Percentiles rank a stretch among this genome's conserved stretches.
phyloP scores from a whole-genome alignment of 495 filamentous ascomycete genomes.

The Aspergillus kassunensis region DNA sequence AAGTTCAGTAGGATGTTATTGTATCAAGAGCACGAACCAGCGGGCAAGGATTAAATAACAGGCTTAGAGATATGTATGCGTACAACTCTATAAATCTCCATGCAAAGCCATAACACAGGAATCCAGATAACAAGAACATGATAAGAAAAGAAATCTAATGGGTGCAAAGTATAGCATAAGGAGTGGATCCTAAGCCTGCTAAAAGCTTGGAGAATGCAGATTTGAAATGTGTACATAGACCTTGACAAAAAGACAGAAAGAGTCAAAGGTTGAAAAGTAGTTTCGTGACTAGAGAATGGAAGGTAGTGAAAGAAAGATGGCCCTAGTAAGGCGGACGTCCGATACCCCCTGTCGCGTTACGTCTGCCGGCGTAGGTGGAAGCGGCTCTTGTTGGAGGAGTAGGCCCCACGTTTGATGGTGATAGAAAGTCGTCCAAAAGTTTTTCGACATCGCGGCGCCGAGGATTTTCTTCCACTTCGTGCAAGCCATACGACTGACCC shows the following conservation, averaged over 20 bases:
- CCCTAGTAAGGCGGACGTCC: conserved; percentile 43
- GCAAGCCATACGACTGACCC: not conserved
- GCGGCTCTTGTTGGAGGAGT: conserved; percentile 7
- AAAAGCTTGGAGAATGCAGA: not conserved
- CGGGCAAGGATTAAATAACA: not conserved
- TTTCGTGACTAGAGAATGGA: not conserved
- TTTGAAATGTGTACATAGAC: conserved; percentile 5
- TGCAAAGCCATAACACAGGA: conserved; percentile 4
- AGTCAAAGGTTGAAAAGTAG: not conserved
- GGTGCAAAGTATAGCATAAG: conserved; percentile 10
- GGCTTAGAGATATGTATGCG: not conserved
- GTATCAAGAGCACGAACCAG: not conserved
- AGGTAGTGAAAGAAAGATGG: conserved; percentile 4
- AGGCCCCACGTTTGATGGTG: conserved; percentile 18
- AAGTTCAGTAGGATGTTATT: not conserved
- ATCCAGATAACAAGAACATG: conserved; percentile 6
- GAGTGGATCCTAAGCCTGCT: conserved; percentile 3
- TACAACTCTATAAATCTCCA: conserved; percentile 12
- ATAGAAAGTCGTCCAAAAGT: conserved; percentile 38
- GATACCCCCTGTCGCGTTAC: conserved; percentile 29
- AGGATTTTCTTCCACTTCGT: conserved; percentile 8
- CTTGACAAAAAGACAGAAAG: not conserved
- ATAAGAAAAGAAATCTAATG: conserved; percentile 6
- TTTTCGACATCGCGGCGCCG: conserved; percentile 35
- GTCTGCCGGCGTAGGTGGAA: conserved; percentile 20